phyloP scores from a whole-genome alignment of 352 stramenopile species.

The Phytopythium kandeliae region DNA sequence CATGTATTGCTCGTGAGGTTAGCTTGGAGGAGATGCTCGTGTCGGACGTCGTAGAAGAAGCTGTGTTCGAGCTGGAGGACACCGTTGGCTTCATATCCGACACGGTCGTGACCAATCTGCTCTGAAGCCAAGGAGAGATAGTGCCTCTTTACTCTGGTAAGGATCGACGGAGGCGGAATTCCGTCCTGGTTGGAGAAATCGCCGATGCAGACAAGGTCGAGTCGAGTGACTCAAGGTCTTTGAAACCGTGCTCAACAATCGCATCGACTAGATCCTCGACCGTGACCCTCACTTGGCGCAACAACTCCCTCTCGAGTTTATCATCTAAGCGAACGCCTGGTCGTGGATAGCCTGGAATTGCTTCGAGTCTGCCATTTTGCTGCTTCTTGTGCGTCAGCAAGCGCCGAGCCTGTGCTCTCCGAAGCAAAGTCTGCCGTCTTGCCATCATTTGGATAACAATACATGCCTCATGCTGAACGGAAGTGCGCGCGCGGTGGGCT shows the following conservation, averaged over 20 bases:
- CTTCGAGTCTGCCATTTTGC: too few species aligned
- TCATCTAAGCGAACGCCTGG: not conserved
- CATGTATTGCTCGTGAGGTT: not conserved
- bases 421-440: not conserved
- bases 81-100: conserved; percentile 34
- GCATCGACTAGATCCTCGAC: not conserved
- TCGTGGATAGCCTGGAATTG: too few species aligned
- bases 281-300: not conserved
- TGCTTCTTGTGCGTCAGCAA: conserved; percentile 1
- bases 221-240: not conserved
- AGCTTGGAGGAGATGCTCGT: conserved; percentile 42
- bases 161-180: conserved; percentile 3
- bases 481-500: conserved; percentile 16
- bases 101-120: conserved; percentile 23
- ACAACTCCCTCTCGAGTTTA: not conserved
- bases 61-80: conserved; percentile 26
- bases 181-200: not conserved
- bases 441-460: conserved; percentile 27
- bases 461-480: conserved; percentile 24
- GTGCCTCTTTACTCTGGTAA: too few species aligned
- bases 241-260: not conserved
- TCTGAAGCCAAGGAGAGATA: not conserved
- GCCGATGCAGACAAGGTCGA: not conserved
- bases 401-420: conserved; percentile 11
- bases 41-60: conserved; percentile 33